phyloP scores from a whole-genome alignment of 768 basidiomycete species.

The Rhodotorula babjevae region DNA sequence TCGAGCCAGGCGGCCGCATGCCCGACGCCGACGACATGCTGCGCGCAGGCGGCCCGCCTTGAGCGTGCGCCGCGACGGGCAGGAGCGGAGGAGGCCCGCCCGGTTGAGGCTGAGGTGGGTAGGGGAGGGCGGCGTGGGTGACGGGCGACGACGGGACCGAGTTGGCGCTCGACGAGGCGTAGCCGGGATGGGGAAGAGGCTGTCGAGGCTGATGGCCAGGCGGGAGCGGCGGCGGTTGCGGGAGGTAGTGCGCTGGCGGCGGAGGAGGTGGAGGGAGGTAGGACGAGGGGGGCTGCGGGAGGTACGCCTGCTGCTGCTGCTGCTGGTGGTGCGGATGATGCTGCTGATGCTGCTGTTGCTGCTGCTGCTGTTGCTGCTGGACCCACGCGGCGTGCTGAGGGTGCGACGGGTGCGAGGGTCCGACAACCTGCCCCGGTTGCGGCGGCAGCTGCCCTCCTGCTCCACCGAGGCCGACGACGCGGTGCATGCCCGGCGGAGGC shows the following conservation, averaged over 20 bases:
- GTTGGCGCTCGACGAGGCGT: neutral
- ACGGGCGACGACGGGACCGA: neutral
- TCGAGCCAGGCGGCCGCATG: neutral
- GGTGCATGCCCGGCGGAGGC: slow-evolving; percentile 3
- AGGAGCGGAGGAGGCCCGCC: neutral
- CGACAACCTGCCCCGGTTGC: neutral
- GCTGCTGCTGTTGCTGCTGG: slow-evolving; percentile 9
- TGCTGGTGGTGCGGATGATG: neutral
- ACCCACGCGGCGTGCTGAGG: slow-evolving; percentile 28
- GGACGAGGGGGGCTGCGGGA: neutral
- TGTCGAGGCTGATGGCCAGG: neutral
- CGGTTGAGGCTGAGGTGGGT: neutral
- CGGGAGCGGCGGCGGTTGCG: neutral
- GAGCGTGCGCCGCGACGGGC: neutral
- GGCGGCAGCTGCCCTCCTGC: neutral
- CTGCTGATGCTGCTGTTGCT: neutral
- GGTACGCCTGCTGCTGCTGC: neutral
- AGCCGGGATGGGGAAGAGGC: neutral
- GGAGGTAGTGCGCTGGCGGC: neutral
- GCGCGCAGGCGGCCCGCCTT: neutral
- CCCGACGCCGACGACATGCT: neutral
- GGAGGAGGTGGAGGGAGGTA: neutral
- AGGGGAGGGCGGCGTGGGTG: neutral
- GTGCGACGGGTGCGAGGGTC: slow-evolving; percentile 24
- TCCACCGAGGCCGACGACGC: too few relatives aligned